Conservation (phyloP, 2,329 filamentous ascomycete genomes). For the Stromatinia cepivora region DNA sequence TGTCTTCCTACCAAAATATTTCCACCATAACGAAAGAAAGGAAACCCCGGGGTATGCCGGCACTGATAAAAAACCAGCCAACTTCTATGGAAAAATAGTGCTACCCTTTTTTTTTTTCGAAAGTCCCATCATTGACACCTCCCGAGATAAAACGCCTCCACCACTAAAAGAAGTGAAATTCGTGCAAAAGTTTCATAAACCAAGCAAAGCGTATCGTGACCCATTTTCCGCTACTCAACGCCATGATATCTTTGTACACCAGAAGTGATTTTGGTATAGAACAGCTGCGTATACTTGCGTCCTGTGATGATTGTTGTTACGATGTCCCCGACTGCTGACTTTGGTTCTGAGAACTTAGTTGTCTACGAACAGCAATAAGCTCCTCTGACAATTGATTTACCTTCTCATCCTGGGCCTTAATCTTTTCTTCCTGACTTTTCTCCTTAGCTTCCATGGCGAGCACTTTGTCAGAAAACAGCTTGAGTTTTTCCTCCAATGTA, state of each 20-base stretch:
- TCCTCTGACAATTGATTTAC: slow-evolving; percentile 39
- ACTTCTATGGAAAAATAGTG: slow-evolving; percentile 27
- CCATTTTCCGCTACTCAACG: slow-evolving; percentile 33
- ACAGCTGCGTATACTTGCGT: slow-evolving; percentile 35
- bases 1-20: slow-evolving; percentile 16
- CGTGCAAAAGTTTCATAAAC: slow-evolving; percentile 27
- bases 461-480: slow-evolving; percentile 49
- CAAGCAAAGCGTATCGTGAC: slow-evolving; percentile 23
- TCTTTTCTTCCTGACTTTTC: slow-evolving; percentile 34
- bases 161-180: slow-evolving; percentile 25
- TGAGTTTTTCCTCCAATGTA: slow-evolving; percentile 62
- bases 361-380: slow-evolving; percentile 34
- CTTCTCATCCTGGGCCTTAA: slow-evolving; percentile 30
- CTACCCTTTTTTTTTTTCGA: slow-evolving; percentile 24
- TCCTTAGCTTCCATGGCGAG: slow-evolving; percentile 44
- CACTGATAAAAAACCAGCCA: slow-evolving; percentile 23
- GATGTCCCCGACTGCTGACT: slow-evolving; percentile 30
- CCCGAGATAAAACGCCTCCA: slow-evolving; percentile 31
- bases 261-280: slow-evolving; percentile 31
- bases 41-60: slow-evolving; percentile 14
- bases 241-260: slow-evolving; percentile 34
- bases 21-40: slow-evolving; percentile 23
- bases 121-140: slow-evolving; percentile 24
- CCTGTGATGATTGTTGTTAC: slow-evolving; percentile 34
- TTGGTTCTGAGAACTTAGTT: slow-evolving; percentile 33